A percentile compares a stretch with the other conserved stretches of the same genome.
Conservation (phyloP, 2,329 filamentous ascomycete species). For the Arthrobotrys iridis region DNA sequence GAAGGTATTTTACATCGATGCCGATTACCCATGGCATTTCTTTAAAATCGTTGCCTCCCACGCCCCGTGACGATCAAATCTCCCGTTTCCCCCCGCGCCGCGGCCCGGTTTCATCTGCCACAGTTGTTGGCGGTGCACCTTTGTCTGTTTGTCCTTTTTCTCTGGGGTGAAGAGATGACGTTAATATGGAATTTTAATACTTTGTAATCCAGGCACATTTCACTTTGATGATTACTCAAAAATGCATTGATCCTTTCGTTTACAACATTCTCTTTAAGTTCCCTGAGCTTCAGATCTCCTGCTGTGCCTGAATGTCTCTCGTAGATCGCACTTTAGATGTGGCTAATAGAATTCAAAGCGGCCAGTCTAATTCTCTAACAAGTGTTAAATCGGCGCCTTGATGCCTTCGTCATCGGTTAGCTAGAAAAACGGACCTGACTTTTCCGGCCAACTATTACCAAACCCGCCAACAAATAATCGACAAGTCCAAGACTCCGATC, state of each 20-base stretch:
- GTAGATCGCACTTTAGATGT: constrained; percentile 19
- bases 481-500: constrained; percentile 20
- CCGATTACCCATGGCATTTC: constrained; percentile 16
- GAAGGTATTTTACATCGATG: neutral
- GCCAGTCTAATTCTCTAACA: constrained; percentile 23
- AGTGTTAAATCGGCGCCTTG: neutral
- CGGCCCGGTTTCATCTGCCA: constrained; percentile 33
- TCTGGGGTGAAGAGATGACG: too few species aligned
- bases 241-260: constrained; percentile 6
- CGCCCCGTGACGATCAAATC: constrained; percentile 25
- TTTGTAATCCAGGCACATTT: neutral
- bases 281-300: constrained; percentile 4
- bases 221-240: constrained; percentile 11
- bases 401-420: constrained; percentile 25
- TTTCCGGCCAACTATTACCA: constrained; percentile 19
- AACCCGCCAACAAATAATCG: neutral
- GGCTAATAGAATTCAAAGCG: neutral
- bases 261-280: constrained; percentile 3
- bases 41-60: constrained; percentile 21
- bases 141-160: neutral
- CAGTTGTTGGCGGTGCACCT: constrained; percentile 32
- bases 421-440: constrained; percentile 29
- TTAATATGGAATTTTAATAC: neutral
- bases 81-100: constrained; percentile 22
- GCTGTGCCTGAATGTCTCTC: constrained; percentile 5